These are phyloP conservation scores for Rhizomucor miehei DNA, from an alignment of 371 early-diverging fungal species.

Conservation along the genomic window DNA sequence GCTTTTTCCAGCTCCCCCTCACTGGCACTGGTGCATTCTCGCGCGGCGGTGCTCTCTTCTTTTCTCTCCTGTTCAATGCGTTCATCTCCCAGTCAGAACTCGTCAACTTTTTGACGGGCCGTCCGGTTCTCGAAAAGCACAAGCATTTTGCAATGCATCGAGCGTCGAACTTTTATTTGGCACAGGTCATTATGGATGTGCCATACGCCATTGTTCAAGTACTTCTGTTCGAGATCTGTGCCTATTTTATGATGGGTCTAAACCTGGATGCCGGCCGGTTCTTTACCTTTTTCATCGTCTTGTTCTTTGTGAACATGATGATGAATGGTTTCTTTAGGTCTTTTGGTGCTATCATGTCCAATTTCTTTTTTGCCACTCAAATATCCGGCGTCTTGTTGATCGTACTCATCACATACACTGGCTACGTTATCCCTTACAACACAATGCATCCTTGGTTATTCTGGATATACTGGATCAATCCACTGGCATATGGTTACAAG, in stretches of 20 bases:
- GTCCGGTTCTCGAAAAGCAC: slow-evolving; percentile 66
- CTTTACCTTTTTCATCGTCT: slow-evolving; percentile 45
- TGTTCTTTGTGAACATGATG: slow-evolving; percentile 32
- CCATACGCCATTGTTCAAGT: slow-evolving; percentile 35
- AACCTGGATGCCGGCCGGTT: slow-evolving; percentile 47
- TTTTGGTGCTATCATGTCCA: slow-evolving; percentile 47
- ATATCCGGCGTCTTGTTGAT: slow-evolving; percentile 48
- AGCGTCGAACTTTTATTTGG: slow-evolving; percentile 54
- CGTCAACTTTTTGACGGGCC: slow-evolving; percentile 49
- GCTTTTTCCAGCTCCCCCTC: slow-evolving; percentile 56
- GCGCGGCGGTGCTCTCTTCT: slow-evolving; percentile 70
- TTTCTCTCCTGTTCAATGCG: slow-evolving; percentile 53
- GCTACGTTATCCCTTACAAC: slow-evolving; percentile 36
- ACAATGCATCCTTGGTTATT: slow-evolving; percentile 51
- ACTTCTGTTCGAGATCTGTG: slow-evolving; percentile 17
- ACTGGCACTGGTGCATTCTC: slow-evolving; percentile 60
- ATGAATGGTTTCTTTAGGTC: slow-evolving; percentile 53
- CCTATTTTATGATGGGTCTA: slow-evolving; percentile 55
- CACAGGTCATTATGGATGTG: slow-evolving; percentile 48
- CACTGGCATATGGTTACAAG: slow-evolving; percentile 64
- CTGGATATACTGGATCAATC: slow-evolving; percentile 60
- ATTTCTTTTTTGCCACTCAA: slow-evolving; percentile 49
- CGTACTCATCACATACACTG: slow-evolving; percentile 48
- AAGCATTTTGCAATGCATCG: slow-evolving; percentile 59
- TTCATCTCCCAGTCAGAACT: slow-evolving; percentile 53